Conservation (phyloP, 2,329 filamentous ascomycete genomes). For the Venturia effusa region DNA sequence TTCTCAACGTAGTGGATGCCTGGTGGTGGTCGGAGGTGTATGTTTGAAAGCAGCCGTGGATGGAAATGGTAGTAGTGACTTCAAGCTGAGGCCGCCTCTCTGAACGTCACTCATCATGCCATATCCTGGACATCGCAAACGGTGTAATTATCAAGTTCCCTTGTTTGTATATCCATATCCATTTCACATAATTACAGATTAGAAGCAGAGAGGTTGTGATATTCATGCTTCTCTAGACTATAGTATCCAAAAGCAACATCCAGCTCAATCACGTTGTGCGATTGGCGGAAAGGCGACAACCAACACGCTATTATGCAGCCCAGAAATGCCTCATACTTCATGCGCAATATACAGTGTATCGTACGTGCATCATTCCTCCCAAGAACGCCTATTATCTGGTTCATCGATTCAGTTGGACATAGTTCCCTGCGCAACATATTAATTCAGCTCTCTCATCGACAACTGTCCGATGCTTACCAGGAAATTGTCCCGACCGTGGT, state of each 20-base stretch:
- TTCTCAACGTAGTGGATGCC: too few relatives aligned
- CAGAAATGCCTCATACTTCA: background rate
- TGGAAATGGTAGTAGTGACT: too few relatives aligned
- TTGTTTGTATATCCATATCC: too few relatives aligned
- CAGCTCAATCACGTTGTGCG: conserved; percentile 3
- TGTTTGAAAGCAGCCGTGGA: too few relatives aligned
- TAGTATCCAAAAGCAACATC: background rate
- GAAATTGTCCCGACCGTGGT: conserved; percentile 82
- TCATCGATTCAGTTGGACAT: conserved; percentile 30
- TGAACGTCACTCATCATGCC: too few relatives aligned
- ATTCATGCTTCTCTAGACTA: background rate
- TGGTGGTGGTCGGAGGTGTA: too few relatives aligned
- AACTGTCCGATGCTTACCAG: conserved; percentile 53
- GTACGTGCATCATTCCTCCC: background rate
- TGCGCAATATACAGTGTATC: background rate
- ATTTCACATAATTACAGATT: too few relatives aligned
- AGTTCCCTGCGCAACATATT: conserved; percentile 33
- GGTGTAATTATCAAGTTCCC: too few relatives aligned
- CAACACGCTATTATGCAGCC: background rate
- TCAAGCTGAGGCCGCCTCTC: too few relatives aligned
- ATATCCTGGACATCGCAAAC: too few relatives aligned
- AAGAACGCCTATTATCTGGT: background rate
- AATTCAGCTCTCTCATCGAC: conserved; percentile 12
- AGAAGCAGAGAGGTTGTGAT: background rate
- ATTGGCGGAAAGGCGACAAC: background rate